Percentiles rank a stretch among this genome's conserved stretches.
Evolutionary conservation across 164 flowering plant species (phyloP).

Genomic region (Hamamelis virginiana): DNA sequence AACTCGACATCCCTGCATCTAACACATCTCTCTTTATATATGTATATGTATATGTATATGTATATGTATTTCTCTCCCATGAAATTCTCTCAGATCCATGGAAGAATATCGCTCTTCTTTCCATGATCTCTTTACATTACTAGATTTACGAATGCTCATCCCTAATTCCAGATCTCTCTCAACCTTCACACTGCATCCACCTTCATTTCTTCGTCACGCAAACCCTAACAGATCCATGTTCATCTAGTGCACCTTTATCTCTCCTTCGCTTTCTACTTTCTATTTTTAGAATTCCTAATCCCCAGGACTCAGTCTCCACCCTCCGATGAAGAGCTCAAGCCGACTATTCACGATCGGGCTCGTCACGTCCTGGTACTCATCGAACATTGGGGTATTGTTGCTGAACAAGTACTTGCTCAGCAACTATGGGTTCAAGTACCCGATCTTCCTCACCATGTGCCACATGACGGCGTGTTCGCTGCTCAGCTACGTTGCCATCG

Average conservation of each 20-base stretch:
- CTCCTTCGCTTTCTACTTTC: not conserved
- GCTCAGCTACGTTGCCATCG: slow-evolving; percentile 63
- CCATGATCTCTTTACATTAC: not conserved
- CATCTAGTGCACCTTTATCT: not conserved
- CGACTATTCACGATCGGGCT: slow-evolving; percentile 65
- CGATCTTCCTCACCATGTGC: slow-evolving; percentile 75
- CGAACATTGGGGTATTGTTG: slow-evolving; percentile 65
- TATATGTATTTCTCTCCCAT: not conserved
- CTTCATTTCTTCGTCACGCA: not conserved
- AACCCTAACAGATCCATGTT: slow-evolving; percentile 6
- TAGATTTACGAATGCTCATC: not conserved
- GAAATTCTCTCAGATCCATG: slow-evolving; percentile 20
- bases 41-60: not conserved
- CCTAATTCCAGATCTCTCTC: not conserved
- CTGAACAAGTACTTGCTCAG: slow-evolving; percentile 69
- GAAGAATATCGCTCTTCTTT: not conserved
- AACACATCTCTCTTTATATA: not conserved
- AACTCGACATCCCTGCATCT: not conserved
- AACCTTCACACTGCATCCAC: not conserved
- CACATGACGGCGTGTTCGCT: slow-evolving; percentile 75
- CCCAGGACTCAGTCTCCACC: not conserved
- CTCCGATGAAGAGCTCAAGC: slow-evolving; percentile 33
- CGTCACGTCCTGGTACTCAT: slow-evolving; percentile 60
- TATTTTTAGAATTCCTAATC: no score
- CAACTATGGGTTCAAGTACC: slow-evolving; percentile 77